phyloP scores from a whole-genome alignment of 1,284 basidiomycete genomes.

The Acaromyces ingoldii region DNA sequence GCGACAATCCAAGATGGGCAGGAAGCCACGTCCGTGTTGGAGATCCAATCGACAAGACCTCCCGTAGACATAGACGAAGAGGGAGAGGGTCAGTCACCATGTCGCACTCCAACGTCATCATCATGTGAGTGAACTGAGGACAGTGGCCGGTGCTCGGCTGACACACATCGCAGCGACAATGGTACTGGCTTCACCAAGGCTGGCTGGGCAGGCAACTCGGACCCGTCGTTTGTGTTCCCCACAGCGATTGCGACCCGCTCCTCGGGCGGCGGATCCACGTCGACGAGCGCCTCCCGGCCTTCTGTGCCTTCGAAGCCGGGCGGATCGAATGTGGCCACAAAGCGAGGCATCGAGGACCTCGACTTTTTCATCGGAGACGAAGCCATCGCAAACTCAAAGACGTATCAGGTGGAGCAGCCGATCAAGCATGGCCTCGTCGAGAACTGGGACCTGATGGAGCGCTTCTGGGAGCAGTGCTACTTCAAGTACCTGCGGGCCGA shows the following conservation, averaged over 20 bases:
- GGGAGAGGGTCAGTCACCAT: too few relatives aligned
- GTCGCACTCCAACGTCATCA: constrained; percentile 50
- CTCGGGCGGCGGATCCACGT: constrained; percentile 18
- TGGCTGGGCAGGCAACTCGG: constrained; percentile 96
- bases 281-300: constrained; percentile 58
- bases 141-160: constrained; percentile 15
- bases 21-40: too few relatives aligned
- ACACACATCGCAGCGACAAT: constrained; percentile 68
- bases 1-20: too few relatives aligned
- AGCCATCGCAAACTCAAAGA: constrained; percentile 85
- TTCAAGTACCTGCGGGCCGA: constrained; percentile 99
- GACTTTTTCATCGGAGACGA: constrained; percentile 99
- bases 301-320: constrained; percentile 72
- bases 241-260: constrained; percentile 50
- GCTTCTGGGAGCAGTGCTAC: constrained; percentile 99
- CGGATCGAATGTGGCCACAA: constrained; percentile 67
- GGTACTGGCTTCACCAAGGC: constrained; percentile 94
- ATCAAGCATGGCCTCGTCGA: constrained; percentile 98
- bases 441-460: constrained; percentile 99
- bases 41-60: too few relatives aligned
- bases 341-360: constrained; percentile 95
- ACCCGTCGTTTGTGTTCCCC: constrained; percentile 73
- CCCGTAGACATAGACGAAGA: too few relatives aligned
- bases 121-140: constrained; percentile 27
- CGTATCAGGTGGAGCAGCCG: constrained; percentile 89